Conservation (phyloP, 768 basidiomycete species). For the Suillus occidentalis region DNA sequence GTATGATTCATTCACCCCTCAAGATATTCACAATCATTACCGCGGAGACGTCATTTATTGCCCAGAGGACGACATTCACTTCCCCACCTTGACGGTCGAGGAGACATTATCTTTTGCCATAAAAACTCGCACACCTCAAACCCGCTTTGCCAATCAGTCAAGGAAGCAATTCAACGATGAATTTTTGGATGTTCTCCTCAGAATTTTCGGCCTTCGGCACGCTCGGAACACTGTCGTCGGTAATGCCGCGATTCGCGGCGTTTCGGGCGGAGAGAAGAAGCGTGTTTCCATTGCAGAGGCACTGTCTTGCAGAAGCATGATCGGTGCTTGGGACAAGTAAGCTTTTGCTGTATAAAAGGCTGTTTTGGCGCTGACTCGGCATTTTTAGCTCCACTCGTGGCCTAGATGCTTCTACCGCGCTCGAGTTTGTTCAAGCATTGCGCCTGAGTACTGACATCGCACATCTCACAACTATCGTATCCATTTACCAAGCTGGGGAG, state of each 20-base stretch:
- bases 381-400: conserved; percentile 59
- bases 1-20: conserved; percentile 45
- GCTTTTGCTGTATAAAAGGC: conserved; percentile 9
- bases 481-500: conserved; percentile 84
- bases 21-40: conserved; percentile 46
- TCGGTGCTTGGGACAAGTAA: conserved; percentile 81
- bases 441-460: conserved; percentile 61
- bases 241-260: conserved; percentile 71
- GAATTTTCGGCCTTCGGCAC: conserved; percentile 76
- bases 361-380: not conserved
- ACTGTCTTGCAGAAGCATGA: conserved; percentile 57
- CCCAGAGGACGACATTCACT: conserved; percentile 47
- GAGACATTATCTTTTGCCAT: conserved; percentile 54
- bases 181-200: conserved; percentile 50
- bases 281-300: conserved; percentile 80
- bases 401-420: conserved; percentile 66
- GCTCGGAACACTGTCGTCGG: conserved; percentile 74
- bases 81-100: conserved; percentile 49
- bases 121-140: conserved; percentile 45
- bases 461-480: conserved; percentile 65
- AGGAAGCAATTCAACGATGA: conserved; percentile 30
- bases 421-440: conserved; percentile 70
- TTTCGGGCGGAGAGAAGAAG: conserved; percentile 78
- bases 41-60: conserved; percentile 47
- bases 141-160: conserved; percentile 17